Conservation (phyloP, 176 grass and related monocot genomes). For the Rhipidocladum racemiflorum region DNA sequence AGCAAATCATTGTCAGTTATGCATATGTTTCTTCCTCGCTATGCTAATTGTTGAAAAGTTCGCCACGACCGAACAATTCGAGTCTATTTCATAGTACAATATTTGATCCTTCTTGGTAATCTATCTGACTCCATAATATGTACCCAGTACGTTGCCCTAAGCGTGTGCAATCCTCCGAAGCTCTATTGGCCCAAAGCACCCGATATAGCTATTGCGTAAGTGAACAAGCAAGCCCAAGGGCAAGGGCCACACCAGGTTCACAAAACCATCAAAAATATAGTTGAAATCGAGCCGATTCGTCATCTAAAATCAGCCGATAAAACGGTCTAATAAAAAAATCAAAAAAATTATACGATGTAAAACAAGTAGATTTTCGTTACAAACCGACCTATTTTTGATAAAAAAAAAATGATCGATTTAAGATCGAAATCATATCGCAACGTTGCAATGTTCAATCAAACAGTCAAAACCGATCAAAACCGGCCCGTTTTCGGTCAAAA, state of each 20-base stretch:
- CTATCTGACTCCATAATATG: neutral
- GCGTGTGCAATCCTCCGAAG: neutral
- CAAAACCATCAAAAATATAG: too few relatives aligned
- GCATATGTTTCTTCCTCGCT: neutral
- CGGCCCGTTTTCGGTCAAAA: too few relatives aligned
- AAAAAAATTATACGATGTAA: too few relatives aligned
- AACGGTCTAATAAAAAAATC: too few relatives aligned
- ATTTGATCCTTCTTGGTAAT: neutral
- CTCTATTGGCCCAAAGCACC: neutral
- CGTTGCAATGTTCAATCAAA: too few relatives aligned
- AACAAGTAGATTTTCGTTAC: too few relatives aligned
- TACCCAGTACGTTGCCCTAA: neutral
- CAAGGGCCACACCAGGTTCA: slow-evolving; percentile 28
- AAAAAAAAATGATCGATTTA: too few relatives aligned
- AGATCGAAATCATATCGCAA: too few relatives aligned
- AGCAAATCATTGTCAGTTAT: neutral
- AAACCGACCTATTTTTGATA: too few relatives aligned
- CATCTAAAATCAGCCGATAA: too few relatives aligned
- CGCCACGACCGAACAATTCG: neutral
- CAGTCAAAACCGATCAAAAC: too few relatives aligned
- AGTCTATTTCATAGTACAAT: neutral
- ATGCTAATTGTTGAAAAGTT: neutral
- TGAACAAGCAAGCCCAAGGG: neutral
- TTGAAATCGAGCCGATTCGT: too few relatives aligned
- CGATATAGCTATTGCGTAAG: neutral